phyloP scores from a whole-genome alignment of 2,329 filamentous ascomycete genomes.

The Salinomyces thailandicus region DNA sequence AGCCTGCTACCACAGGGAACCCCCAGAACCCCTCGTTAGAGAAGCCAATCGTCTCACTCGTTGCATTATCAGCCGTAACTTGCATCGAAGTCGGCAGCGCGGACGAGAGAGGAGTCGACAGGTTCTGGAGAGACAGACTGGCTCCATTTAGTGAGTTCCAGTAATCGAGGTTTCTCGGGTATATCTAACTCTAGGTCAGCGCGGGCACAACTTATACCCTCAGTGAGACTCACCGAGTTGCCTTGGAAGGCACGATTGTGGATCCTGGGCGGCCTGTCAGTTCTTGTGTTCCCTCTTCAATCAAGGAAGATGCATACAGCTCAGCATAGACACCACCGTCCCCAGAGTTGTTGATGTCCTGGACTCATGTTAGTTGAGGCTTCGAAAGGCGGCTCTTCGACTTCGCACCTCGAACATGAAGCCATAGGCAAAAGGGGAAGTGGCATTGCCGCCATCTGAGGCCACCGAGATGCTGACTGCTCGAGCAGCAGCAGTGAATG shows the following conservation, averaged over 20 bases:
- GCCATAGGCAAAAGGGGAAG: slow-evolving; percentile 32
- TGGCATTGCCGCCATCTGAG: slow-evolving; percentile 28
- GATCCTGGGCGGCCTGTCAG: slow-evolving; percentile 31
- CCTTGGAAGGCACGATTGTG: slow-evolving; percentile 61
- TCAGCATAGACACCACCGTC: slow-evolving; percentile 66
- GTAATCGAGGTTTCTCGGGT: slow-evolving; percentile 22
- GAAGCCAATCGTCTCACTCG: slow-evolving; percentile 27
- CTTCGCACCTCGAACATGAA: slow-evolving; percentile 36
- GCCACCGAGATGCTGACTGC: slow-evolving; percentile 18
- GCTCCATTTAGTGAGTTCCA: slow-evolving; percentile 46
- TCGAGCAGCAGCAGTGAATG: slow-evolving; percentile 10
- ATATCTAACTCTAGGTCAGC: slow-evolving; percentile 32
- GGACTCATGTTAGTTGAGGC: too few relatives aligned
- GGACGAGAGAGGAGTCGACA: slow-evolving; percentile 41
- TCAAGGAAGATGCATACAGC: slow-evolving; percentile 27
- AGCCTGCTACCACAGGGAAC: slow-evolving; percentile 19
- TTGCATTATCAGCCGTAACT: slow-evolving; percentile 21
- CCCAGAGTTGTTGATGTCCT: slow-evolving; percentile 46
- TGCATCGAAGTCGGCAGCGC: slow-evolving; percentile 44
- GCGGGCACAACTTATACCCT: slow-evolving; percentile 16
- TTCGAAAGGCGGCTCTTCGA: too few relatives aligned
- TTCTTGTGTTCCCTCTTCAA: too few relatives aligned
- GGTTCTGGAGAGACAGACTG: slow-evolving; percentile 38
- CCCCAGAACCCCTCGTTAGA: slow-evolving; percentile 34
- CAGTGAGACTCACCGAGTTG: too few relatives aligned